These are phyloP conservation scores for Trichaptum fuscoviolaceum DNA, from an alignment of 768 basidiomycete species.

Conservation along the genomic window DNA sequence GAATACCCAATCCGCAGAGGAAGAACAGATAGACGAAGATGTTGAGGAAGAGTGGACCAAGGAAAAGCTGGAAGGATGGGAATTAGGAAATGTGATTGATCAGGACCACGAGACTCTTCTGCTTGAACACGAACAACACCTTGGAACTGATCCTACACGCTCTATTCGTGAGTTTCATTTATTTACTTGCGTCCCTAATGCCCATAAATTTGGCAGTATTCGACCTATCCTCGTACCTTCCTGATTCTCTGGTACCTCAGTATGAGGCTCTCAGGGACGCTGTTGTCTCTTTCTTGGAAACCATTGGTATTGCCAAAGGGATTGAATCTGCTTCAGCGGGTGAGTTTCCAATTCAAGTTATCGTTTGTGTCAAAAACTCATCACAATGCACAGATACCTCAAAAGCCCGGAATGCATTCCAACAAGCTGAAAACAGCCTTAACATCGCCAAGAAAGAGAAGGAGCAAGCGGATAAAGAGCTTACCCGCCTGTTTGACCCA, in stretches of 20 bases:
- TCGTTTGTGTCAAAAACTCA: neutral
- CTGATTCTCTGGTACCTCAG: slow-evolving; percentile 68
- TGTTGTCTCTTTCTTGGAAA: slow-evolving; percentile 57
- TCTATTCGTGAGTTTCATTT: slow-evolving; percentile 51
- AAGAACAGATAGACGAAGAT: slow-evolving; percentile 25
- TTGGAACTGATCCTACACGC: slow-evolving; percentile 41
- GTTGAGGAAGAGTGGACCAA: slow-evolving; percentile 30
- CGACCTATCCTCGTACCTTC: slow-evolving; percentile 76
- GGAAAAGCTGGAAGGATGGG: slow-evolving; percentile 49
- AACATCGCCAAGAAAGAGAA: slow-evolving; percentile 47
- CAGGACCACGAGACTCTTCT: slow-evolving; percentile 72
- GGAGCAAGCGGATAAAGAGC: slow-evolving; percentile 48
- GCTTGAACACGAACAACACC: slow-evolving; percentile 69
- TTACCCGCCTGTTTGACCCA: slow-evolving; percentile 59
- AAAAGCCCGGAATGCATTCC: slow-evolving; percentile 56
- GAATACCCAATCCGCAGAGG: slow-evolving; percentile 16
- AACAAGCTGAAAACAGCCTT: slow-evolving; percentile 58
- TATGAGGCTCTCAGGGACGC: slow-evolving; percentile 65
- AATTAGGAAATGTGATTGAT: slow-evolving; percentile 55
- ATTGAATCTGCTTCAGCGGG: slow-evolving; percentile 37
- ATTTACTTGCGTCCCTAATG: neutral
- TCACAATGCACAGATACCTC: slow-evolving; percentile 40
- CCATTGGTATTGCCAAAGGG: slow-evolving; percentile 51
- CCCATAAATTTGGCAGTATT: slow-evolving; percentile 49
- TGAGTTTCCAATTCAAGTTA: slow-evolving; percentile 15